Base-by-base conservation (phyloP, 345 rosid species). In the Toxicodendron radicans region DNA sequence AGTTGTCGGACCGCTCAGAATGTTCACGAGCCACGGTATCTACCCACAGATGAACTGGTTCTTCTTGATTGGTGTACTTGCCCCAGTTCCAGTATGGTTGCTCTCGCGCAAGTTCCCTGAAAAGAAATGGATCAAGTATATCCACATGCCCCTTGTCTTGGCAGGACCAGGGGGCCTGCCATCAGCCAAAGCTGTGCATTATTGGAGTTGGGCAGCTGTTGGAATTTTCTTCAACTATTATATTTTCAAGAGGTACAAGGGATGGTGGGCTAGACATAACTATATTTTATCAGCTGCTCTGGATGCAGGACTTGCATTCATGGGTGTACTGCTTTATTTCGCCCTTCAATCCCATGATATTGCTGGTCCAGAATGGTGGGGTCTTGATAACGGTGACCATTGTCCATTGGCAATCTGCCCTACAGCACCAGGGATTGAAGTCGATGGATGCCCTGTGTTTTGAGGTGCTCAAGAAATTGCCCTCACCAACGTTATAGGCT, bases 291-390 rank as follows among this genome's bases (percentile, higher is more conserved):
- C 97, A 1, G 97, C 92, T 27, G 97, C 87, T 27, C 46, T 94
- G 70, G 97, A 89, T 85, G 96, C 97, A 11, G 97, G 98, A 6
- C 70, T 93, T 17, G 93, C 96, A 0, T 83, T 89, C 67, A 85
- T 92, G 94, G 93, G 78, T 13, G 79, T 92, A 10, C 0, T 92
- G 57, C 78, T 94, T 17, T 94, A 72, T 74, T 85, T 92, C 10
- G 24, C 85, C 13, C 83, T 94, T 18, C 98, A 94, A 69, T 73
- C 79, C 65, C 41, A 79, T 16, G 81, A 84, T 2, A 77, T 87
- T 57, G 56, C 68, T 69, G 90, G 94, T 27, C 92, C 92, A 57
- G 59, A 60, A 0, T 92, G 97, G 96, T 90, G 98, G 96, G 97
- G 97, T 53, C 69, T 77, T 61, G 67, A 72, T 3, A 65, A 53